Evolutionary conservation across 805 yeast species (phyloP), one percentile per base, ranked within the genome.

Genomic region (Nakazawaea pomicola): DNA sequence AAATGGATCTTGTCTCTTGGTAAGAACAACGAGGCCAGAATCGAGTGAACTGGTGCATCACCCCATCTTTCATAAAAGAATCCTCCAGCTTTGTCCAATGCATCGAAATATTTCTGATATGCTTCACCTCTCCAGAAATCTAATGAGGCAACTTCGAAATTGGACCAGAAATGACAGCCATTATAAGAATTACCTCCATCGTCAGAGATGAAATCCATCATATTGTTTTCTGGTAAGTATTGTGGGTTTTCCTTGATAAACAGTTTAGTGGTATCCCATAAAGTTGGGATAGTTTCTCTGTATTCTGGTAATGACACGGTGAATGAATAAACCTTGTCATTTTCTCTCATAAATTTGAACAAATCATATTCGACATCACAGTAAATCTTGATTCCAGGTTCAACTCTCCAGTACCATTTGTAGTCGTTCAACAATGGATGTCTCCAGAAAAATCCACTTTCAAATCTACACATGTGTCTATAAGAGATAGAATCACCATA

Each of bases 1-100:
- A 83, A 78, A 56, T 88, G 95, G 37, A 88, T 64, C 55, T 80
- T 68, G 46, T 76, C 78, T 58, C 74, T 77, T 41, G 83, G 78
- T 60, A 86, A 57, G 65, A 88, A 84, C 49, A 88, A 65, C 4
- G 93, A 67, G 16, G 86, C 95, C 24, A 93, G 96, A 54, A 87
- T 80, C 5, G 95, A 83, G 61, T 87, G 96, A 37, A 87, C 82
- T 27, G 96, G 96, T 20, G 95, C 95, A 62, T 87, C 96, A 52
- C 95, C 95, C 96, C 95, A 86, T 63, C 95, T 74, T 68, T 84
- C 89, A 61, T 87, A 88, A 67, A 83, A 88, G 66, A 88, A 88
- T n/a, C 95, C 95, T 59, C 96, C 95, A 12, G 82, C 75, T 47
- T 75, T 61, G 62, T 88, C 95, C 54, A 88, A 72, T 52, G 71